Conservation (phyloP, 2,329 filamentous ascomycete species). For the Lachnellula hyalina region DNA sequence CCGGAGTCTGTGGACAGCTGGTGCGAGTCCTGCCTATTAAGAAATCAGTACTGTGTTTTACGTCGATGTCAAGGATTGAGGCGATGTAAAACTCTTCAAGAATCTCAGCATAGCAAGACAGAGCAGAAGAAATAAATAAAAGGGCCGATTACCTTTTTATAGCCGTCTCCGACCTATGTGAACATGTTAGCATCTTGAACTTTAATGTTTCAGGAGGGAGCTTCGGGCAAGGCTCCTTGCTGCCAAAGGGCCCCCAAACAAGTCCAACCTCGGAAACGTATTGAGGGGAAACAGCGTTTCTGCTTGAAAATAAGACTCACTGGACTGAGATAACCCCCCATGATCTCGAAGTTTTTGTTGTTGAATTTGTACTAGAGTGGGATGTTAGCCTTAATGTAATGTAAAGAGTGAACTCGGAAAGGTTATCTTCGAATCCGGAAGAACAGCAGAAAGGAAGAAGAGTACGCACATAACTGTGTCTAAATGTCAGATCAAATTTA, state of each 20-base stretch:
- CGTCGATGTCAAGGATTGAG: not conserved
- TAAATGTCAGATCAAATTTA: too few species aligned
- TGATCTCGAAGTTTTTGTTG: constrained; percentile 68
- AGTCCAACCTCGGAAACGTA: not conserved
- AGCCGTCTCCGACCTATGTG: constrained; percentile 36
- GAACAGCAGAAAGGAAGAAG: too few species aligned
- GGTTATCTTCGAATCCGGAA: not conserved
- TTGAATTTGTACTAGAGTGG: constrained; percentile 47
- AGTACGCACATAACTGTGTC: too few species aligned
- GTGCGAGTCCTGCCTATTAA: constrained; percentile 56
- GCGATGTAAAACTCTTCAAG: too few species aligned
- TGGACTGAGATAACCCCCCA: constrained; percentile 82
- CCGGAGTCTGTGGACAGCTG: constrained; percentile 65
- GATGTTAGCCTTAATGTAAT: too few species aligned
- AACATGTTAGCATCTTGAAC: too few species aligned
- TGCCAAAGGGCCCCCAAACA: too few species aligned
- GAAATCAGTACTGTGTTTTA: not conserved
- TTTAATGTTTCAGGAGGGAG: too few species aligned
- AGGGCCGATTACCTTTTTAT: constrained; percentile 58
- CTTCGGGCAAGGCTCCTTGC: too few species aligned
- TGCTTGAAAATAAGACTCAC: constrained; percentile 31
- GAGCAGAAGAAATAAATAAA: too few species aligned
- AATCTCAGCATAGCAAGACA: too few species aligned
- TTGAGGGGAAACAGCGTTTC: not conserved
- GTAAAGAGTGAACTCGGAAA: constrained; percentile 47